Evolutionary conservation across 306 rosid genomes (phyloP).

Genomic region (Datisca glomerata): DNA sequence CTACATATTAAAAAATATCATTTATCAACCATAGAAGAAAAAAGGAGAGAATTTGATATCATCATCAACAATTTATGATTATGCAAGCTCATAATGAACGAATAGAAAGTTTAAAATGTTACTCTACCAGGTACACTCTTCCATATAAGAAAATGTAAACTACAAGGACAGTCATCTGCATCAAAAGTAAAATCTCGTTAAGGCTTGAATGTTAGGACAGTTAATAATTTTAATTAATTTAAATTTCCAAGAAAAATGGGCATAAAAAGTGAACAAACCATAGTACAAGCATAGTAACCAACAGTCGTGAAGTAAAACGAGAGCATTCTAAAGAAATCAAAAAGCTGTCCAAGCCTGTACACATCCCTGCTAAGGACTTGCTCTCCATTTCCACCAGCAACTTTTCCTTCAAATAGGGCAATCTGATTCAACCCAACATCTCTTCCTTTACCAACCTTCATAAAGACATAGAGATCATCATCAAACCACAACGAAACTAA

Average conservation of each 20-base stretch:
- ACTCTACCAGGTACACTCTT: conserved; percentile 79
- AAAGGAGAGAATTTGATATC: too few species aligned
- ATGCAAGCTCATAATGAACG: background rate
- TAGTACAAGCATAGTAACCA: conserved; percentile 90
- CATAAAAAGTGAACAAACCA: conserved; percentile 36
- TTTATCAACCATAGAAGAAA: too few species aligned
- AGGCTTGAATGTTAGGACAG: too few species aligned
- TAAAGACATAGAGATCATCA: conserved; percentile 17
- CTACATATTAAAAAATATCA: too few species aligned
- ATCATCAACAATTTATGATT: too few species aligned
- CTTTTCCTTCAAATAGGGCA: conserved; percentile 98
- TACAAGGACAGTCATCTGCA: conserved; percentile 95
- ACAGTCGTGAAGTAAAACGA: conserved; percentile 93
- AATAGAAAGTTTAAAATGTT: conserved; percentile 6
- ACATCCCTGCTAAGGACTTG: conserved; percentile 94
- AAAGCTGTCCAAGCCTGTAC: conserved; percentile 84
- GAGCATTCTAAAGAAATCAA: conserved; percentile 95
- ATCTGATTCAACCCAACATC: conserved; percentile 98
- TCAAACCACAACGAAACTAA: conserved; percentile 16
- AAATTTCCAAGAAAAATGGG: background rate
- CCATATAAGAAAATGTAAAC: conserved; percentile 88
- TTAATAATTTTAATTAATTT: too few species aligned
- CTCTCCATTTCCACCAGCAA: conserved; percentile 98
- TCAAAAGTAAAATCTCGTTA: conserved; percentile 7
- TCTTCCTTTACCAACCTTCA: conserved; percentile 98